Evolutionary conservation across 352 stramenopile genomes (phyloP), one percentile per base, ranked within the genome.

Genomic region (Globisporangium ultimum): DNA sequence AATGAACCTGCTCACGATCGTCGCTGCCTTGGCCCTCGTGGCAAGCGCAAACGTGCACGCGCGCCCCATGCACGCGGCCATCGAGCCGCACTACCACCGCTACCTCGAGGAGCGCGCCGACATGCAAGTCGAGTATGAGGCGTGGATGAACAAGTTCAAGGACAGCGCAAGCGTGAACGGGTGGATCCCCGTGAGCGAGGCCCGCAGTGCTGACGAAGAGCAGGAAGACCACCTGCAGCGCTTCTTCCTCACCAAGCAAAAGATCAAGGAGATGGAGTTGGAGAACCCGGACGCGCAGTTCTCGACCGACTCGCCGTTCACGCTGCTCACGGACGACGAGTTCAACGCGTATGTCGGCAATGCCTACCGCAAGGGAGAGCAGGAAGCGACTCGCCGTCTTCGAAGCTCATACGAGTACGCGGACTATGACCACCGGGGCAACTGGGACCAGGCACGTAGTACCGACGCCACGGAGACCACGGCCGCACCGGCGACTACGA

Each of bases 51-150:
- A 64, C 43, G 46, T 8, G 38, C 53, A 43, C 20, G 59, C 53
- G 14, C 68, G 48, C 9, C 70, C 58, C 17, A 68, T 64, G 47
- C 51, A 79, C 49, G 57, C 58, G 1, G 62, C 53, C 8, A 67
- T 72, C 18, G 57, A 43, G 21, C 48, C 64, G 22, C 49, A 78
- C 45, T 80, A 82, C 48, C 50, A 74, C 36, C 74, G 73, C 1
- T 89, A 88, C 50, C 67, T 89, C 49, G 60, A 71, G 49, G 75
- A 82, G 54, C 68, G 68, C 48, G 64, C 83, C 38, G 60, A 67
- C 15, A 58, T 88, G 17, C 61, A 47, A 1, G 48, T 58, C 10
- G 76, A 87, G 50, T 55, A 86, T 51, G 53, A 77, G 0, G 59
- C 68, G n/a, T 89, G 76, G 76, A 62, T 86, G 34, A 64, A 46